Base-by-base conservation (phyloP, 169 alveolate species). In the Plasmodium malariae region DNA sequence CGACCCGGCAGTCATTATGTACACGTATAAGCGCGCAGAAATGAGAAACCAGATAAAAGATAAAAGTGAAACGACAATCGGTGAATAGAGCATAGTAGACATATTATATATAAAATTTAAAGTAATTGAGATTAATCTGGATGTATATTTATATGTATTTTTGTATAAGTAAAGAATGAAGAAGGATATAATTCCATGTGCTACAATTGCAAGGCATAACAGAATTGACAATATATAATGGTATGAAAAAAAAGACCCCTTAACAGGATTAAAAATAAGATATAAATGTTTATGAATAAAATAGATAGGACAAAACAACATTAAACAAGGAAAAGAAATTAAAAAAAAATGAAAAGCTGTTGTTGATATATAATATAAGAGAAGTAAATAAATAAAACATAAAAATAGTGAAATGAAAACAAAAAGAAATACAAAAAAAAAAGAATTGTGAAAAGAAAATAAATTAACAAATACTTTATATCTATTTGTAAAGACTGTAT, bases 221-320 rank as follows among this genome's bases (percentile, higher is more conserved):
- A 62, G 43, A 30, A 78, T 78, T 12, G 89, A 78, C 24, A 55
- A 24, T 55, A 63, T 26, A 37, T 78, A 78, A 34, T 78, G 89
- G n/a, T 78, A 65, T 14, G 89, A 78, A 78, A 78, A 78, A 78
- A 78, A 48, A 26, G 89, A 36, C n/a, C 78, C 78, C 57, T 78
- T 78, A 11, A 78, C 28, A 12, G 89, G 89, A 63, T 78, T 51
- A 78, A 62, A 78, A 54, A 78, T 14, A 14, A 78, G 48, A 55
- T 63, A 78, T 68, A 78, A 62, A 78, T 78, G 89, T 54, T 78
- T 78, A 54, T 78, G 89, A 32, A 78, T 49, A 43, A 78, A 62
- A 63, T 78, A 78, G 17, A 78, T 36, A 2, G 89, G 89, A 14
- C 26, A 62, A 45, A 62, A 78, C 2, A 78, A 45, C 69, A 78